phyloP scores from a whole-genome alignment of 441 rosid species.

The Viola pubescens region DNA sequence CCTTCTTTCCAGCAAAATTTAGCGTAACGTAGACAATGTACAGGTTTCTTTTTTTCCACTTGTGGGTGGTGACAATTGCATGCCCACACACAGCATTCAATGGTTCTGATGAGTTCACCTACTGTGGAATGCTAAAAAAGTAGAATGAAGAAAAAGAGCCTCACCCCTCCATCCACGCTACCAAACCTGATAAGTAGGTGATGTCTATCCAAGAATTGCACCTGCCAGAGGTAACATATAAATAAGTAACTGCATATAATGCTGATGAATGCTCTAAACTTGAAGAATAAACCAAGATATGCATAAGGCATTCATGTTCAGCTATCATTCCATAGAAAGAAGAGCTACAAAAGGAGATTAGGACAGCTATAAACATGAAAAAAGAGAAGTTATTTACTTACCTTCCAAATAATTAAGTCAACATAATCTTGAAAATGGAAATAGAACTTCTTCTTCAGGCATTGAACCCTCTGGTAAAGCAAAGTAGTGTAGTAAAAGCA shows the following conservation, averaged over 20 bases:
- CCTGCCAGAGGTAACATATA: constrained; percentile 38
- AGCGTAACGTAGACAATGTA: too few relatives aligned
- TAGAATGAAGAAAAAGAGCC: constrained; percentile 22
- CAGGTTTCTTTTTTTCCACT: too few relatives aligned
- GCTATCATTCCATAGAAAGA: not conserved
- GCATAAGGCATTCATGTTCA: not conserved
- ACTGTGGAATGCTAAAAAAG: not conserved
- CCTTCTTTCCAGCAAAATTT: too few relatives aligned
- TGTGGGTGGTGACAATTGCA: too few relatives aligned
- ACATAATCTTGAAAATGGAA: constrained; percentile 91
- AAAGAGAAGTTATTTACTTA: constrained; percentile 20
- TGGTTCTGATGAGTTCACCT: not conserved
- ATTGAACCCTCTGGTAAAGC: constrained; percentile 56
- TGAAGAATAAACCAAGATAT: not conserved
- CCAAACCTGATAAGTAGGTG: constrained; percentile 91
- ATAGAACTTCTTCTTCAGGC: constrained; percentile 86
- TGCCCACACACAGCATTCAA: not conserved
- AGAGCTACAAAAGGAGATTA: not conserved
- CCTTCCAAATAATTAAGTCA: constrained; percentile 94
- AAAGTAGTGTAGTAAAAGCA: constrained; percentile 11
- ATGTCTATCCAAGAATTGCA: constrained; percentile 92
- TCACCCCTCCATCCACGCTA: constrained; percentile 91
- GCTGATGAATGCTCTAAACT: constrained; percentile 5
- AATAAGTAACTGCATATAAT: constrained; percentile 10
- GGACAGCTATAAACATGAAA: not conserved